Evolutionary conservation across 352 stramenopile genomes (phyloP).

Genomic region (Pythium aquatile): DNA sequence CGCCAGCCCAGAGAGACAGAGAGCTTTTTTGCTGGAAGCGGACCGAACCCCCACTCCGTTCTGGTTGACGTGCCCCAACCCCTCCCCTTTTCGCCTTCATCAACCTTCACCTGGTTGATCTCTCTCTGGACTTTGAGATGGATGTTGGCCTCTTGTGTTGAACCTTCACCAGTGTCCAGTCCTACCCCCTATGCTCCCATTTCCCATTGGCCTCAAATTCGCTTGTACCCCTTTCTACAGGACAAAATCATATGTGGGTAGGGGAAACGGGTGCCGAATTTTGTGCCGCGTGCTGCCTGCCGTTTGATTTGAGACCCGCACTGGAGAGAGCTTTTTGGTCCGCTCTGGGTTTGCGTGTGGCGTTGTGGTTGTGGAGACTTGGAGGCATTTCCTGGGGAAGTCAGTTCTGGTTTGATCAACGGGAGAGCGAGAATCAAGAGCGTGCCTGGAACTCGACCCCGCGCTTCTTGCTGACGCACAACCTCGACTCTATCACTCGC

Average conservation of each 20-base stretch:
- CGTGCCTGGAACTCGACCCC: not conserved
- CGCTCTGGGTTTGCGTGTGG: constrained; percentile 12
- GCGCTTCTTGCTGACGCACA: constrained; percentile 21
- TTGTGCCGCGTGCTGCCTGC: not conserved
- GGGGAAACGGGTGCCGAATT: constrained; percentile 1
- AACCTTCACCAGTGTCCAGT: not conserved
- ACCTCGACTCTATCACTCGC: constrained; percentile 3
- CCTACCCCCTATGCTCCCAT: not conserved
- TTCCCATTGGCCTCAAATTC: not conserved
- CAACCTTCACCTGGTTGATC: constrained; percentile 2
- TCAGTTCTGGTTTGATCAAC: constrained; percentile 67
- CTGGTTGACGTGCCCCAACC: not conserved
- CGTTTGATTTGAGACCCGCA: constrained; percentile 3
- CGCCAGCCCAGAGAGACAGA: not conserved
- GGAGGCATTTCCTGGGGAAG: constrained; percentile 22
- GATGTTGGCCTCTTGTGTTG: not conserved
- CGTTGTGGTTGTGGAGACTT: not conserved
- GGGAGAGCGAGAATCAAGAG: constrained; percentile 13
- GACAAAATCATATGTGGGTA: constrained; percentile 4
- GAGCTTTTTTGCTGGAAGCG: not conserved
- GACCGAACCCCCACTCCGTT: not conserved
- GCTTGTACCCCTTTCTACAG: not conserved
- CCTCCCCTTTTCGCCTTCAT: not conserved
- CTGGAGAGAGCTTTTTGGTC: not conserved
- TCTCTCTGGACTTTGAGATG: constrained; percentile 2